These are phyloP conservation scores for Epicoccum nigrum DNA, from an alignment of 2,329 filamentous ascomycete species.

Conservation along the genomic window DNA sequence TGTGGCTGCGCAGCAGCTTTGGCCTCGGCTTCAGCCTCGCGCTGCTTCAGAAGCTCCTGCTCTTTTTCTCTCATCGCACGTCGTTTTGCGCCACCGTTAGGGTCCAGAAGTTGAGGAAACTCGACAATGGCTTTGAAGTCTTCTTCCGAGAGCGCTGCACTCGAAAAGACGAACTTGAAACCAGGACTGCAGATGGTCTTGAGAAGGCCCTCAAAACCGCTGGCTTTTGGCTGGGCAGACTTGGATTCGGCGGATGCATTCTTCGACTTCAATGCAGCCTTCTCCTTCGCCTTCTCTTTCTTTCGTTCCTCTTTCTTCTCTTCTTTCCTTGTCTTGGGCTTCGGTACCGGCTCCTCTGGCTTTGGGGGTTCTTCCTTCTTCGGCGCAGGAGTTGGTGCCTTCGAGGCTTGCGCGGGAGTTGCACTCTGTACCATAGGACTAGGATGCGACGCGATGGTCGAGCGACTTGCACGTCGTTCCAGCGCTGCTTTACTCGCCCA, in stretches of 20 bases:
- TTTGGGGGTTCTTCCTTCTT: constrained; percentile 40
- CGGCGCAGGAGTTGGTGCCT: constrained; percentile 21
- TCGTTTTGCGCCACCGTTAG: constrained; percentile 80
- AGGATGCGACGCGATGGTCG: constrained; percentile 79
- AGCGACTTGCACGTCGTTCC: constrained; percentile 76
- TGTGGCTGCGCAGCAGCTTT: constrained; percentile 51
- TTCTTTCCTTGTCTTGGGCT: constrained; percentile 33
- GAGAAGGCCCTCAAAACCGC: constrained; percentile 46
- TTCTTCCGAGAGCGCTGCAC: constrained; percentile 48
- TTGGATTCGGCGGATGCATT: constrained; percentile 36
- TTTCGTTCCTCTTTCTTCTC: constrained; percentile 31
- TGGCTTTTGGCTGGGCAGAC: constrained; percentile 24
- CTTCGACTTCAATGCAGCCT: constrained; percentile 35
- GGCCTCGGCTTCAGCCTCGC: constrained; percentile 61
- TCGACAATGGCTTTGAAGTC: constrained; percentile 60
- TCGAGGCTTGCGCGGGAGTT: constrained; percentile 46
- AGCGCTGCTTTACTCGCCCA: constrained; percentile 80
- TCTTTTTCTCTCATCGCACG: constrained; percentile 72
- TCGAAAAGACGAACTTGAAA: constrained; percentile 62
- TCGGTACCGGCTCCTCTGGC: constrained; percentile 31
- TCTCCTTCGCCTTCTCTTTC: constrained; percentile 34
- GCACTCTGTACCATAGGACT: constrained; percentile 71
- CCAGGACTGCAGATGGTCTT: constrained; percentile 50
- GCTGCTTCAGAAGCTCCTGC: constrained; percentile 58
- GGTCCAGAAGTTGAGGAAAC: constrained; percentile 82